These are phyloP conservation scores for Cyclotella baltica DNA, from an alignment of 108 stramenopile genomes.

Conservation along the genomic window DNA sequence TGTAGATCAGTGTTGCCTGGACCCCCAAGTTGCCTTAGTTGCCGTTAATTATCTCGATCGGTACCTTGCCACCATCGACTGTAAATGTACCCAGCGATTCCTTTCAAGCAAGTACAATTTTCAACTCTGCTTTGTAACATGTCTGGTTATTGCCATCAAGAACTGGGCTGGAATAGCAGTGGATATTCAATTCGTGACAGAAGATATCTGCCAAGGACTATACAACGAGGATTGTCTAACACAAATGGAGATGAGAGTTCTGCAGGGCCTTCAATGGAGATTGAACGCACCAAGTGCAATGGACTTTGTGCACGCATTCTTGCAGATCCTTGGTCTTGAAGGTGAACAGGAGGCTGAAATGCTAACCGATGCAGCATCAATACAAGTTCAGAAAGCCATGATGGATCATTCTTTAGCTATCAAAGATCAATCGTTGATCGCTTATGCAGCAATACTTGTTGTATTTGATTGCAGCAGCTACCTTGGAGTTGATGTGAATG, in stretches of 20 bases:
- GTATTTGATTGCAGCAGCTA: not conserved
- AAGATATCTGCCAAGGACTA: not conserved
- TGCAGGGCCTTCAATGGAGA: not conserved
- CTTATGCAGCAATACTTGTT: not conserved
- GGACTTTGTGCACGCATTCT: not conserved
- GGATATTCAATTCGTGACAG: not conserved
- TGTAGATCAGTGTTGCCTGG: not conserved
- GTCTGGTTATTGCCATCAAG: not conserved
- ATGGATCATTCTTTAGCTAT: conserved; percentile 3
- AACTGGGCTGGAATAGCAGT: not conserved
- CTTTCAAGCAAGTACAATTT: not conserved
- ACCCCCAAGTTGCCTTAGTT: not conserved
- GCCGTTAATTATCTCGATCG: conserved; percentile 8
- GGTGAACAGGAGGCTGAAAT: not conserved
- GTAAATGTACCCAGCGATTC: not conserved
- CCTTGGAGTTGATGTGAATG: not conserved
- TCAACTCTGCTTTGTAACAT: conserved; percentile 1
- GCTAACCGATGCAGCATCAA: not conserved
- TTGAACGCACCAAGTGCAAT: not conserved
- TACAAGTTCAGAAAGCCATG: not conserved
- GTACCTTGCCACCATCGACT: not conserved
- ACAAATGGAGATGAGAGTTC: not conserved
- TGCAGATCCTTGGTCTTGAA: not conserved
- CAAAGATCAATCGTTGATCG: not conserved
- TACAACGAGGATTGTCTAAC: not conserved